phyloP scores from a whole-genome alignment of 1,284 basidiomycete species.

The Cryptococcus depauperatus region DNA sequence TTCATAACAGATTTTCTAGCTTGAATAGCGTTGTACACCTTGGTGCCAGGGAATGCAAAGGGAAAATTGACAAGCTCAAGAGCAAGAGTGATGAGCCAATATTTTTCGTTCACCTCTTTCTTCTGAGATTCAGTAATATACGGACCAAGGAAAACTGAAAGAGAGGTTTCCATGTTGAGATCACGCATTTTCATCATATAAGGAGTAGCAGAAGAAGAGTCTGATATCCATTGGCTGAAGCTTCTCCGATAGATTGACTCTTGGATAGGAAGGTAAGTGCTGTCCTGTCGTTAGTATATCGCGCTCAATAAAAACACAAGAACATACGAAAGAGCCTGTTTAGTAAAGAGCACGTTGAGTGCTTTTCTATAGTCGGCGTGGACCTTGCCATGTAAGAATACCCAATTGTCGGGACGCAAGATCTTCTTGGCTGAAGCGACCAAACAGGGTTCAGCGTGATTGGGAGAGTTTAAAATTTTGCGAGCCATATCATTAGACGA shows the following conservation, averaged over 20 bases:
- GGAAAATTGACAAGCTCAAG: constrained; percentile 99
- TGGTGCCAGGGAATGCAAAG: constrained; percentile 88
- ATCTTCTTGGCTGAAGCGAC: constrained; percentile 88
- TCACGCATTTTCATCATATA: constrained; percentile 89
- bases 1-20: constrained; percentile 82
- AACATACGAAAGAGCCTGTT: constrained; percentile 74
- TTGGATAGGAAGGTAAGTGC: constrained; percentile 80
- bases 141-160: constrained; percentile 86
- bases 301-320: background rate
- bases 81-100: constrained; percentile 91
- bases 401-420: constrained; percentile 88
- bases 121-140: constrained; percentile 77
- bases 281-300: constrained; percentile 32
- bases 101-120: constrained; percentile 78
- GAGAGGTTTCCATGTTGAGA: constrained; percentile 95
- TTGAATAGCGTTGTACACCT: constrained; percentile 89
- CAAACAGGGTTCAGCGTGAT: constrained; percentile 83
- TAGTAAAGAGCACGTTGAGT: constrained; percentile 87
- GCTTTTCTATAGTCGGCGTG: constrained; percentile 93
- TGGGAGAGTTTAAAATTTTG: constrained; percentile 87
- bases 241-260: constrained; percentile 75
- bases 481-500: constrained; percentile 82
- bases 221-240: constrained; percentile 60
- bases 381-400: constrained; percentile 87
- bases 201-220: constrained; percentile 52